A percentile compares a stretch with the other conserved stretches of the same genome.
phyloP scores from a whole-genome alignment of 2,329 filamentous ascomycete species.

The Diaporthe nobilis region DNA sequence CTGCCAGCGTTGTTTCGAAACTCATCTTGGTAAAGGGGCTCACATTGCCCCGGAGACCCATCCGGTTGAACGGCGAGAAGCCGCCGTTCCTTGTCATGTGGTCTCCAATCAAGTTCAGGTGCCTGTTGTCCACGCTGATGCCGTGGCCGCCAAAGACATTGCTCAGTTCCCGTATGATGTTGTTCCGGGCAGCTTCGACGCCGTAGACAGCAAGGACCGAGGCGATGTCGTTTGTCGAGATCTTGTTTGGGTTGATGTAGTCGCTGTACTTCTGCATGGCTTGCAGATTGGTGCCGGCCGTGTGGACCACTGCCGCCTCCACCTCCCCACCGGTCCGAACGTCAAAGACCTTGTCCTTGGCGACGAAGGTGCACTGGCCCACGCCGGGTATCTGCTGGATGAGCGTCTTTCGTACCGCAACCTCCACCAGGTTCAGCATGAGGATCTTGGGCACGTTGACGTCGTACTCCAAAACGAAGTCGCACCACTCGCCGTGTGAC shows the following conservation, averaged over 20 bases:
- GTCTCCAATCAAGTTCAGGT: conserved; percentile 95
- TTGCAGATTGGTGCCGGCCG: conserved; percentile 87
- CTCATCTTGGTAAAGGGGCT: conserved; percentile 99
- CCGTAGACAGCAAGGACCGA: conserved; percentile 89
- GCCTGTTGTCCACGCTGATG: conserved; percentile 91
- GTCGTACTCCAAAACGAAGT: conserved; percentile 87
- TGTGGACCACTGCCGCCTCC: conserved; percentile 75
- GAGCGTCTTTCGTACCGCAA: conserved; percentile 81
- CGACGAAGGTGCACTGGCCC: conserved; percentile 77
- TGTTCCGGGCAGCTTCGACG: conserved; percentile 90
- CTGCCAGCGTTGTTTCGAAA: conserved; percentile 96
- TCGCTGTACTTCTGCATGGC: conserved; percentile 93
- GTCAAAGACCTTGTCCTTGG: conserved; percentile 68
- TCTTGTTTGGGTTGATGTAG: conserved; percentile 86
- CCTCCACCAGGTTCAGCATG: conserved; percentile 91
- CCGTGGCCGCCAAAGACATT: conserved; percentile 91
- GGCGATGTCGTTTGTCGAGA: conserved; percentile 93
- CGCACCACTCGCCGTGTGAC: conserved; percentile 79
- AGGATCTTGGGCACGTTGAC: conserved; percentile 88
- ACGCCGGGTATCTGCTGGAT: conserved; percentile 90
- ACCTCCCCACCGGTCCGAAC: conserved; percentile 62
- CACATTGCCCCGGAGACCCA: conserved; percentile 86
- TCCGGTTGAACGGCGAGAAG: conserved; percentile 93
- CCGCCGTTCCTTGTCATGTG: conserved; percentile 96
- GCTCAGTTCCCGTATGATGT: conserved; percentile 88